Evolutionary conservation across 2,329 filamentous ascomycete species (phyloP).

Genomic region (Botrytis cinerea): DNA sequence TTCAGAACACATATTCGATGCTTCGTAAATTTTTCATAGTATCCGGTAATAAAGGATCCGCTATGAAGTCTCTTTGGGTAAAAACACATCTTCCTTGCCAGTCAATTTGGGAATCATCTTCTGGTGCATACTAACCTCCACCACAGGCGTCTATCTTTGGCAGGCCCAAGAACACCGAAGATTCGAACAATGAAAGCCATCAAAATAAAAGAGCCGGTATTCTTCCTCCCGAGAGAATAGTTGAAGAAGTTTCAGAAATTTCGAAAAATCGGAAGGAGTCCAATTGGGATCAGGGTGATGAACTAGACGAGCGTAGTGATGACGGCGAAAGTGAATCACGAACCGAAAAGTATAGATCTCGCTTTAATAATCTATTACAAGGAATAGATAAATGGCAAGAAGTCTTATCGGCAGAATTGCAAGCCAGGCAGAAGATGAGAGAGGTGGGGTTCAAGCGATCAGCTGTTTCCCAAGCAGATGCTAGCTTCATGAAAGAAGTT

Average conservation of each 20-base stretch:
- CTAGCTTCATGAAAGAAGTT: constrained; percentile 34
- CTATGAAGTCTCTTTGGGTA: constrained; percentile 1
- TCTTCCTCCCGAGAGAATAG: no score
- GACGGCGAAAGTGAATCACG: background rate
- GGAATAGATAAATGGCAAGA: constrained; percentile 24
- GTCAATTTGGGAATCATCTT: background rate
- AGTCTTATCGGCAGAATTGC: constrained; percentile 28
- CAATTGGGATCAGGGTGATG: background rate
- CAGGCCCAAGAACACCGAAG: background rate
- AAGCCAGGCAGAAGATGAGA: constrained; percentile 33
- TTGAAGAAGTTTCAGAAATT: background rate
- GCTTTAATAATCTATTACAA: constrained; percentile 29
- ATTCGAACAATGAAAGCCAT: background rate
- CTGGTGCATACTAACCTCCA: background rate
- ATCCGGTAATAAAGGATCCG: no score
- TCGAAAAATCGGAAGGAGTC: background rate
- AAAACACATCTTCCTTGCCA: background rate
- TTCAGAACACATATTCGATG: background rate
- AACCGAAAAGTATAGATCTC: constrained; percentile 15
- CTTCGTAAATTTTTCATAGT: background rate
- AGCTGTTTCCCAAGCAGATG: constrained; percentile 31
- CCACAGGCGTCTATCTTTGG: background rate
- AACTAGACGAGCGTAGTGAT: background rate
- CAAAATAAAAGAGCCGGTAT: background rate
- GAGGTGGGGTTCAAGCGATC: constrained; percentile 32